Conservation (phyloP, 306 rosid genomes). For the Begonia masoniana region DNA sequence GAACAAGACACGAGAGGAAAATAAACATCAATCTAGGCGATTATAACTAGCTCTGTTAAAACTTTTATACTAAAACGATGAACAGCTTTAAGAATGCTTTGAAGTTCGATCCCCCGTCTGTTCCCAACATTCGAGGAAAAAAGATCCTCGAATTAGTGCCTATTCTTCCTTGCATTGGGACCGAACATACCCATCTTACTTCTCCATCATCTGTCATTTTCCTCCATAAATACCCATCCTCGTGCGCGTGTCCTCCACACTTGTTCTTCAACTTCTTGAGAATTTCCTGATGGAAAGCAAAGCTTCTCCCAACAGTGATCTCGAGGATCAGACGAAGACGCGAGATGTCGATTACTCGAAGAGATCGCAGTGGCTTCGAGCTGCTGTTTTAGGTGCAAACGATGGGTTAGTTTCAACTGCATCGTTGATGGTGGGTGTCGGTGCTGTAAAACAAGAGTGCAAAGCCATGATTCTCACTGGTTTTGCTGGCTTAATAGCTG, state of each 20-base stretch:
- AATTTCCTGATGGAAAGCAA: background rate
- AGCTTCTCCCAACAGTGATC: slow-evolving; percentile 22
- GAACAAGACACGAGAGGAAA: too few species aligned
- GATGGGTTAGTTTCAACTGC: slow-evolving; percentile 92
- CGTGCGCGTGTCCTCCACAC: slow-evolving; percentile 79
- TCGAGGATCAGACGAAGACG: slow-evolving; percentile 38
- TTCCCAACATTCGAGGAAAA: too few species aligned
- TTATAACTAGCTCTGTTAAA: too few species aligned
- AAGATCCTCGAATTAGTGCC: too few species aligned
- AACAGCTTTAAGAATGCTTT: too few species aligned
- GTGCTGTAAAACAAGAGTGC: slow-evolving; percentile 71
- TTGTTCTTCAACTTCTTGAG: slow-evolving; percentile 10
- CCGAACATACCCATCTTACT: slow-evolving; percentile 23
- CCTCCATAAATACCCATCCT: slow-evolving; percentile 57
- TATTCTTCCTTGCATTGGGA: background rate
- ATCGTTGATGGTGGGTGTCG: slow-evolving; percentile 87
- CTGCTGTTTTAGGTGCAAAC: slow-evolving; percentile 84
- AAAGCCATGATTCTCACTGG: slow-evolving; percentile 84
- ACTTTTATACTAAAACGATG: too few species aligned
- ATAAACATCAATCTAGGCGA: too few species aligned
- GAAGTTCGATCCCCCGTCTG: too few species aligned
- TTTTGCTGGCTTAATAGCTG: slow-evolving; percentile 77
- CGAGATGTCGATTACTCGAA: slow-evolving; percentile 65
- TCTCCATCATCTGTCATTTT: slow-evolving; percentile 10
- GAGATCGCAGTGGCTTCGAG: slow-evolving; percentile 91